Evolutionary conservation across 2,329 filamentous ascomycete species (phyloP).

Genomic region (Colletotrichum orchidophilum): DNA sequence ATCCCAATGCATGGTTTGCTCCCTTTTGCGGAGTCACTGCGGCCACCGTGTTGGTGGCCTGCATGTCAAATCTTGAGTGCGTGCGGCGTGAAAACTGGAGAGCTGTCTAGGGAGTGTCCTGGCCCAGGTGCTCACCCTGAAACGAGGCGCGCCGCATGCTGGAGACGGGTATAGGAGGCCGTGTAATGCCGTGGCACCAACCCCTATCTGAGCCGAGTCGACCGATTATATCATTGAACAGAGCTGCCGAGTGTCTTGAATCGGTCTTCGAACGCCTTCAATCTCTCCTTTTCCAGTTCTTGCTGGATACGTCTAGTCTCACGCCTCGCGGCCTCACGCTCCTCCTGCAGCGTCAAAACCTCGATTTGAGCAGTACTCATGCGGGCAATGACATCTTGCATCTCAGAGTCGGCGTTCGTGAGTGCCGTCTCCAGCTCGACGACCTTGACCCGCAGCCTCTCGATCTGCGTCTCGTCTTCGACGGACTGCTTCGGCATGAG

Average conservation of each 20-base stretch:
- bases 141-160: conserved; percentile 26
- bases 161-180: conserved; percentile 18
- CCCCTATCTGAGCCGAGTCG: conserved; percentile 14
- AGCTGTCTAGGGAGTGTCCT: conserved; percentile 17
- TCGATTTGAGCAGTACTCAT: conserved; percentile 88
- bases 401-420: conserved; percentile 71
- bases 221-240: conserved; percentile 24
- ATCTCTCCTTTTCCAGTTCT: conserved; percentile 71
- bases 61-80: background rate
- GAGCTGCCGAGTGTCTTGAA: conserved; percentile 46
- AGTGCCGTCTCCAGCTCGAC: conserved; percentile 83
- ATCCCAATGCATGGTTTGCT: conserved; percentile 23
- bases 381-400: conserved; percentile 81
- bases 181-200: conserved; percentile 23
- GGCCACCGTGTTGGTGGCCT: conserved; percentile 3
- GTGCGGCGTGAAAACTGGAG: background rate
- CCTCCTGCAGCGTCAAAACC: conserved; percentile 80
- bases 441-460: conserved; percentile 80
- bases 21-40: background rate
- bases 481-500: conserved; percentile 70
- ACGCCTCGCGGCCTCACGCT: conserved; percentile 77
- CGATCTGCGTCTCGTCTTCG: conserved; percentile 77
- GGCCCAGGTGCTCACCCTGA: conserved; percentile 25
- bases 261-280: conserved; percentile 57
- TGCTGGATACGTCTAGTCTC: conserved; percentile 76